phyloP scores from a whole-genome alignment of 169 alveolate species.

The Plasmodium gonderi region DNA sequence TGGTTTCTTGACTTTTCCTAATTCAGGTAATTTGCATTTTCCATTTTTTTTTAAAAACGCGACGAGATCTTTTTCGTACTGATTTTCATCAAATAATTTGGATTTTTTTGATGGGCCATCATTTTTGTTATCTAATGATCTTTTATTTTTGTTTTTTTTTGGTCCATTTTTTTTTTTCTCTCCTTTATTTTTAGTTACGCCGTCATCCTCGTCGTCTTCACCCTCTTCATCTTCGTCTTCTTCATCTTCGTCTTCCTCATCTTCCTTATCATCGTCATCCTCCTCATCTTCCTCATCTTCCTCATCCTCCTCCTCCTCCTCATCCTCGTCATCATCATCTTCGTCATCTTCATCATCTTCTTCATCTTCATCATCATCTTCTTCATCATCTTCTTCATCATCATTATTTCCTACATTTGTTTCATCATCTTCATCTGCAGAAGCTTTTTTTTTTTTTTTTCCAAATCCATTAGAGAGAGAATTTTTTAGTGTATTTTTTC shows the following conservation, averaged over 20 bases:
- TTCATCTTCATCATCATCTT: constrained; percentile 77
- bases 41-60: constrained; percentile 87
- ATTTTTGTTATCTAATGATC: constrained; percentile 54
- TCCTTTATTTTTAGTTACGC: constrained; percentile 78
- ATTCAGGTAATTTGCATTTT: constrained; percentile 82
- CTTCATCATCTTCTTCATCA: constrained; percentile 74
- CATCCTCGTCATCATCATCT: constrained; percentile 61
- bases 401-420: constrained; percentile 43
- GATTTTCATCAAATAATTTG: constrained; percentile 66
- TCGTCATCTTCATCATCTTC: constrained; percentile 79
- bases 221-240: constrained; percentile 86
- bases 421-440: constrained; percentile 46
- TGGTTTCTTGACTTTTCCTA: constrained; percentile 88
- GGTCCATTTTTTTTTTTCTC: constrained; percentile 82
- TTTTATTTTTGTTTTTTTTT: constrained; percentile 76
- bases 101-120: constrained; percentile 53
- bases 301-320: constrained; percentile 77
- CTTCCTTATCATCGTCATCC: constrained; percentile 78
- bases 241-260: constrained; percentile 76
- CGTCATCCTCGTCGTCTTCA: constrained; percentile 87
- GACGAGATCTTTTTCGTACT: constrained; percentile 80
- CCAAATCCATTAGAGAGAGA: constrained; percentile 18
- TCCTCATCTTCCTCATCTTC: constrained; percentile 83
- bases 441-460: constrained; percentile 31
- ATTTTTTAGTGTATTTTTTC: constrained; percentile 68